Conservation (phyloP, 495 filamentous ascomycete species). For the Penicillium turbatum region DNA sequence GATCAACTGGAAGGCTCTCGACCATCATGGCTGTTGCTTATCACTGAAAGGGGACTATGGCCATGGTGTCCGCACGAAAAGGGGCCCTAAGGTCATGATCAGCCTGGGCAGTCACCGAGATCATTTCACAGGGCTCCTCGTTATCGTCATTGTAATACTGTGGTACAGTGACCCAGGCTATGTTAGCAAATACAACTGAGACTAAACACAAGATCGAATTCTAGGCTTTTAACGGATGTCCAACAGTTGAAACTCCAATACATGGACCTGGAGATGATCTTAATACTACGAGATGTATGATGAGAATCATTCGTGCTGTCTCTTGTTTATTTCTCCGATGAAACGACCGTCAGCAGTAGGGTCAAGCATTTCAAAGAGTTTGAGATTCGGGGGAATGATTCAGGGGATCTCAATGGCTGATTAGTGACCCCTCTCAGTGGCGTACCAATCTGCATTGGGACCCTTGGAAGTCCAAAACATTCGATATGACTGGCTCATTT, state of each 20-base stretch:
- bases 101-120: too few relatives aligned
- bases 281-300: neutral
- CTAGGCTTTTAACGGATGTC: neutral
- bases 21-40: too few relatives aligned
- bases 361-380: neutral
- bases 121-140: neutral
- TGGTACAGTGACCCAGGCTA: neutral
- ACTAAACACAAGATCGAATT: neutral
- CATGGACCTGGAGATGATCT: neutral
- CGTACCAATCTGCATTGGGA: neutral
- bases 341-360: neutral
- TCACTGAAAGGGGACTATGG: too few relatives aligned
- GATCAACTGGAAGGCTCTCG: neutral
- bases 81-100: too few relatives aligned
- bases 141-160: neutral
- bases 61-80: too few relatives aligned
- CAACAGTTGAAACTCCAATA: neutral
- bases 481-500: neutral
- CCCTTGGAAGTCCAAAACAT: neutral
- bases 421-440: neutral
- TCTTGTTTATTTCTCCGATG: neutral
- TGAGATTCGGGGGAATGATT: neutral
- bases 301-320: neutral
- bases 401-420: neutral
- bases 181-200: too few relatives aligned